Percentiles rank a stretch among this genome's conserved stretches.
phyloP scores from a whole-genome alignment of 352 stramenopile species.

The Plasmopara viticola region DNA sequence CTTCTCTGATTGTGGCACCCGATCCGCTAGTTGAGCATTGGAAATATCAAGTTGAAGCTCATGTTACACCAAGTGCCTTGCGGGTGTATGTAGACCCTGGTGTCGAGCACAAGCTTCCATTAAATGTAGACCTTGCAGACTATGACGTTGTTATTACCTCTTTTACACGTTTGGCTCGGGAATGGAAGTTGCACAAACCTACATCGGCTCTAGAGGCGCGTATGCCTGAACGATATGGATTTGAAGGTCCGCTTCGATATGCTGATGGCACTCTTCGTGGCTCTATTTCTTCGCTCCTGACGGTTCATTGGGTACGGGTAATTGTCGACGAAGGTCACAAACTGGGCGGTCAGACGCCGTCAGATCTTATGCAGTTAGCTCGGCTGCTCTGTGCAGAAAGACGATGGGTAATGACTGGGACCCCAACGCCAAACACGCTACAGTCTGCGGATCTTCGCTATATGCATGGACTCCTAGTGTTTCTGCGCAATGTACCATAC shows the following conservation, averaged over 20 bases:
- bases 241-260: conserved; percentile 48
- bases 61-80: conserved; percentile 32
- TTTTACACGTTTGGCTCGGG: conserved; percentile 46
- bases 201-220: conserved; percentile 52
- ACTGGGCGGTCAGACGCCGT: conserved; percentile 61
- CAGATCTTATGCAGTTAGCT: conserved; percentile 79
- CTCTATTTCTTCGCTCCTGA: conserved; percentile 49
- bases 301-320: conserved; percentile 82
- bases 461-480: conserved; percentile 87
- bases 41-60: conserved; percentile 63
- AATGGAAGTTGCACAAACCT: conserved; percentile 65
- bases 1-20: conserved; percentile 67
- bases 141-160: conserved; percentile 76
- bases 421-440: conserved; percentile 88
- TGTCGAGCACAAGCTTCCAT: conserved; percentile 32
- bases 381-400: conserved; percentile 72
- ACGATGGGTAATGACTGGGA: conserved; percentile 97
- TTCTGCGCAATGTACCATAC: conserved; percentile 87
- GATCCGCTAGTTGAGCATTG: conserved; percentile 74
- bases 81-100: conserved; percentile 39
- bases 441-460: conserved; percentile 82
- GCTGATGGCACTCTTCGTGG: conserved; percentile 50
- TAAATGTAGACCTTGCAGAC: conserved; percentile 33
- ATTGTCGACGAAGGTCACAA: conserved; percentile 96
- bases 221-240: conserved; percentile 63